phyloP scores from a whole-genome alignment of 1,139 yeast species.

The Yamadazyma jaroonii region DNA sequence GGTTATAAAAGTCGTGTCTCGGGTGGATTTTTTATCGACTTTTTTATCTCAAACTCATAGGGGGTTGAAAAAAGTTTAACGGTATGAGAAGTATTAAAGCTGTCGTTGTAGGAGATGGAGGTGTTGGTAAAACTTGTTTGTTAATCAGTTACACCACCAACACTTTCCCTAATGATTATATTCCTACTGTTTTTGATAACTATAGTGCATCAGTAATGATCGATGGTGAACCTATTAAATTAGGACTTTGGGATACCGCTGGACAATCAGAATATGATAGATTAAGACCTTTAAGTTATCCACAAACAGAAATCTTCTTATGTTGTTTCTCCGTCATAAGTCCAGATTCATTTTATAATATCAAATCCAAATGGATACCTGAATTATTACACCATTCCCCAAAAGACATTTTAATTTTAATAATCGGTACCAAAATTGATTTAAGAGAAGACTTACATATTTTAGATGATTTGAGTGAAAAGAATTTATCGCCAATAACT shows the following conservation, averaged over 20 bases:
- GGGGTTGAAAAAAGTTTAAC: background rate
- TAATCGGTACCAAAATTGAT: conserved; percentile 87
- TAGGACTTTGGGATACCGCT: conserved; percentile 97
- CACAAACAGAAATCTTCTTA: conserved; percentile 86
- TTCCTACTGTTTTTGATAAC: conserved; percentile 91
- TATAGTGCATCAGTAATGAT: conserved; percentile 85
- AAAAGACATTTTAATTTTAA: conserved; percentile 64
- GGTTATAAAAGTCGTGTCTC: too few species aligned
- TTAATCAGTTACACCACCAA: conserved; percentile 89
- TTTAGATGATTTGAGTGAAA: conserved; percentile 65
- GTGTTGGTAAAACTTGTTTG: conserved; percentile 92
- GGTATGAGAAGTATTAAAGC: conserved; percentile 87
- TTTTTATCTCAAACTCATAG: background rate
- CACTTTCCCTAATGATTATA: conserved; percentile 92
- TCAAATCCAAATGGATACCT: conserved; percentile 77
- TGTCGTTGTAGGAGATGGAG: conserved; percentile 96
- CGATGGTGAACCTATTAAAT: conserved; percentile 74
- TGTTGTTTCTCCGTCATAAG: conserved; percentile 85
- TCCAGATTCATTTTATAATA: conserved; percentile 79
- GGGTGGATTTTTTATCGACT: too few species aligned
- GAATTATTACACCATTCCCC: conserved; percentile 87
- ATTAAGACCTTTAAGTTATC: conserved; percentile 85
- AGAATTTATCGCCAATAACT: conserved; percentile 61
- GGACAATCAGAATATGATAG: conserved; percentile 95
- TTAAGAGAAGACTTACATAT: conserved; percentile 79